Percentiles rank a stretch among this genome's conserved stretches.
phyloP scores from a whole-genome alignment of 2,329 filamentous ascomycete species.

The Aaosphaeria pasadenensis region DNA sequence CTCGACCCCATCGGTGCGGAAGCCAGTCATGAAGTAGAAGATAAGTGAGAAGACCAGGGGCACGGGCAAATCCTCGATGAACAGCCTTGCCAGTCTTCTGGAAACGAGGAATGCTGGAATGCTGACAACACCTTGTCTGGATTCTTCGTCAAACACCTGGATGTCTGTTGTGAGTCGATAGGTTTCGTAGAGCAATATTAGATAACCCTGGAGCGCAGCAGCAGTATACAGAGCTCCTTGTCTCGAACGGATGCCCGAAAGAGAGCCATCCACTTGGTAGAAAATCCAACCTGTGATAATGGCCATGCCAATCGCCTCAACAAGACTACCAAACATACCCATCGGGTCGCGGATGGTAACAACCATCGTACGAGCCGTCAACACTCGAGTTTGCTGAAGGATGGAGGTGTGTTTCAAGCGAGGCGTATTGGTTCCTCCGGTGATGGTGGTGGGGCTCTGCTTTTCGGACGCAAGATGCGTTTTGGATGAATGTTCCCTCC shows the following conservation, averaged over 20 bases:
- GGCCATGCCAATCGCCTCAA: constrained; percentile 69
- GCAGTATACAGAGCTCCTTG: constrained; percentile 72
- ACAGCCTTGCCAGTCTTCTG: constrained; percentile 63
- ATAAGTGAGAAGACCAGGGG: constrained; percentile 69
- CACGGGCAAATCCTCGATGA: constrained; percentile 70
- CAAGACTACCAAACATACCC: constrained; percentile 67
- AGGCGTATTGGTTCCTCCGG: background rate
- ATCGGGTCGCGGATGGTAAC: constrained; percentile 75
- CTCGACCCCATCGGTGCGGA: constrained; percentile 59
- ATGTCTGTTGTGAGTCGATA: constrained; percentile 75
- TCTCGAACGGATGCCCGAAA: constrained; percentile 70
- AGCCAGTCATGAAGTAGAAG: constrained; percentile 76
- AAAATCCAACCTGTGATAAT: constrained; percentile 74
- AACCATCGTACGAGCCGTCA: constrained; percentile 67
- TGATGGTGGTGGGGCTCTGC: background rate
- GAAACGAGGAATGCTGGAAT: constrained; percentile 69
- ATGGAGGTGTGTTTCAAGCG: constrained; percentile 51
- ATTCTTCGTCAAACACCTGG: constrained; percentile 71
- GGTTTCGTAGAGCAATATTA: constrained; percentile 72
- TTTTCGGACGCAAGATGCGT: constrained; percentile 10
- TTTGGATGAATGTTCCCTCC: constrained; percentile 43
- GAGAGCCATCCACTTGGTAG: constrained; percentile 60
- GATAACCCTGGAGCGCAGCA: constrained; percentile 69
- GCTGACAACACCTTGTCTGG: constrained; percentile 68
- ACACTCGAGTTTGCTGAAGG: constrained; percentile 60